phyloP scores from a whole-genome alignment of 106 monocot genomes.

The Allium fistulosum region DNA sequence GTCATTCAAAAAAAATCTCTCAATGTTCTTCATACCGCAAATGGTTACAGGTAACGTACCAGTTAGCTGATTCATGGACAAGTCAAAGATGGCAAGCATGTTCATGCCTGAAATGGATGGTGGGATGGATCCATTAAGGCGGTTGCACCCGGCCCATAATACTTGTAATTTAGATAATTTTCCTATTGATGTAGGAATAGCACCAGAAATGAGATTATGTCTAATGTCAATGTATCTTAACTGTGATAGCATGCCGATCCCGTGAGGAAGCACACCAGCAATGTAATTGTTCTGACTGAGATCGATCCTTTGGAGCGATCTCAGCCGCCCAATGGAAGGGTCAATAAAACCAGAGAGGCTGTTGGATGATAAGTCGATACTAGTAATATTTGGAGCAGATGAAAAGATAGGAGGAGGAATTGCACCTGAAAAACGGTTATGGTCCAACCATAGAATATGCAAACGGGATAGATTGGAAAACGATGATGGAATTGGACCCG shows the following conservation, averaged over 20 bases:
- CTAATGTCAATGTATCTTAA: conserved; percentile 20
- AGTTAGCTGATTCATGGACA: conserved; percentile 17
- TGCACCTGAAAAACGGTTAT: conserved; percentile 11
- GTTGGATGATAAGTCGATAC: conserved; percentile 8
- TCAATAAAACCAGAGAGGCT: conserved; percentile 31
- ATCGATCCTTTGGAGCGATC: conserved; percentile 5
- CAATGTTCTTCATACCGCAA: conserved; percentile 7
- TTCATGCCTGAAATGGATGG: conserved; percentile 15
- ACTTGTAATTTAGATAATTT: conserved; percentile 11
- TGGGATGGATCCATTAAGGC: conserved; percentile 11
- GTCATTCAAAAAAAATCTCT: conserved; percentile 6
- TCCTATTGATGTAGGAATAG: conserved; percentile 22
- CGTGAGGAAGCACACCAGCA: conserved; percentile 13
- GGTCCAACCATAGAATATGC: neutral
- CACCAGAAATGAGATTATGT: conserved; percentile 16
- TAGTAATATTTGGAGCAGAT: no score
- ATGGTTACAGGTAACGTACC: conserved; percentile 15
- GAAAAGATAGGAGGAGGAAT: conserved; percentile 16
- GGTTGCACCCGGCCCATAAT: conserved; percentile 13
- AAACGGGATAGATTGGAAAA: conserved; percentile 18
- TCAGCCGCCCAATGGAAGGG: conserved; percentile 5
- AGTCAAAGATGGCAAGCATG: conserved; percentile 10
- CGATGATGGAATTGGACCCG: conserved; percentile 32
- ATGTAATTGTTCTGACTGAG: conserved; percentile 9
- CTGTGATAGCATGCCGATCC: conserved; percentile 13